Base-by-base conservation (phyloP, 2,329 filamentous ascomycete genomes). In the Escovopsis sp. region DNA sequence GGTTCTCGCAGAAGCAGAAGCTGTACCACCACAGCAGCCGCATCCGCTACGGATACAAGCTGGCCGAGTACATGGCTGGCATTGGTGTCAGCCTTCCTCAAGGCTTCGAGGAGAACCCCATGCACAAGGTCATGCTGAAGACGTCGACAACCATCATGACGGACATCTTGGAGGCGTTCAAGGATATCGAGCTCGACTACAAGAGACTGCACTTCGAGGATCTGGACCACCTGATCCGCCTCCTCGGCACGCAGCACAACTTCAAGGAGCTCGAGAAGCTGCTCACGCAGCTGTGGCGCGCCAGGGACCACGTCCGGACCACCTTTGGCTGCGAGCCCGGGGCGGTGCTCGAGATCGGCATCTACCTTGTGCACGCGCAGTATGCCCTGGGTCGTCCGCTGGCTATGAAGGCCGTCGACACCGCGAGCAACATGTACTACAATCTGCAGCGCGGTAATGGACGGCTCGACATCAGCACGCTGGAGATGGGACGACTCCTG, bases 191-290 rank as follows among this genome's bases (percentile, higher is more conserved):
- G 14, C 60, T 72, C 35, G 63, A 69, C 43, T 58, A 70, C 34
- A 53, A 61, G 12, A 57, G 60, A 9, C 49, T 72, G 13, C 57
- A 58, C 15, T 61, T 67, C 40, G 56, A 62, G 29, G 66, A 70
- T 32, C 53, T 72, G 1, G 61, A 61, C 14, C 62, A 62, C 7
- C 56, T 71, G 2, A 58, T 69, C 25, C 59, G 60, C 9, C 55
- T 72, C 4, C 58, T 73, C 2, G 68, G 67, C 27, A 61, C 64
- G 20, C 67, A 71, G 43, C 51, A 59, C 43, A 67, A 70, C 49
- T 68, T 61, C 44, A 51, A 54, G 15, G 65, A 68, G 39, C 60
- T 70, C 10, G 66, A 70, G 47, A 49, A 4, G 2, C 42, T 55
- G 0, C 50, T 55, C 6, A 37, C 40, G 6, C 48, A 45, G 11